A percentile compares a stretch with the other conserved stretches of the same genome.
Conservation (phyloP, 768 basidiomycete species). For the Mycena epipterygia region DNA sequence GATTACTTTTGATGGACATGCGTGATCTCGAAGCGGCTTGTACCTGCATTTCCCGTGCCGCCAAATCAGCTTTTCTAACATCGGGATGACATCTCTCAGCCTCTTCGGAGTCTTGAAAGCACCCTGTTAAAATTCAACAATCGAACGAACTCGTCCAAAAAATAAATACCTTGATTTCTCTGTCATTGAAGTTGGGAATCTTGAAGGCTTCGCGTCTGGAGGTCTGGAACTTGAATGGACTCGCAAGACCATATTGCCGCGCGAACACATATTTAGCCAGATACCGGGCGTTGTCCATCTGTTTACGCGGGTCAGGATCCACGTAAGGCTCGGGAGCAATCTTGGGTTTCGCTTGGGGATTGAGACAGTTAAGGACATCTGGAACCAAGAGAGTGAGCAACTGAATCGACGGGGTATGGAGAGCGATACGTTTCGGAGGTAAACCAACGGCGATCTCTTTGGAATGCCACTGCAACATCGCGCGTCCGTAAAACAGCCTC, state of each 20-base stretch:
- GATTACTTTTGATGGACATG: constrained; percentile 85
- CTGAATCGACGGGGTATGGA: background rate
- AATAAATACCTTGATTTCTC: constrained; percentile 76
- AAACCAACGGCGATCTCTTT: constrained; percentile 72
- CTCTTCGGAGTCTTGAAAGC: constrained; percentile 79
- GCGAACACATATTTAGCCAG: constrained; percentile 90
- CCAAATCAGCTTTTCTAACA: constrained; percentile 74
- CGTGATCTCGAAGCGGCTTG: constrained; percentile 68
- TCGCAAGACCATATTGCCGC: constrained; percentile 77
- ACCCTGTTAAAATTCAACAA: constrained; percentile 54
- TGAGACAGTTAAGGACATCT: constrained; percentile 76
- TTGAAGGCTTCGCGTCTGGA: constrained; percentile 46
- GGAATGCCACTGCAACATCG: constrained; percentile 64
- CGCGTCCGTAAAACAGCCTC: constrained; percentile 78
- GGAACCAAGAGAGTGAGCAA: constrained; percentile 1
- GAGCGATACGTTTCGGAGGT: constrained; percentile 71
- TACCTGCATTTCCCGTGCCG: constrained; percentile 81
- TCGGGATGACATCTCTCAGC: constrained; percentile 65
- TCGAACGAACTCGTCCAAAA: background rate
- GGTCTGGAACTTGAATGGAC: constrained; percentile 60
- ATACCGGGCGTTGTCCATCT: constrained; percentile 67
- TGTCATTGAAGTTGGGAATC: constrained; percentile 68
- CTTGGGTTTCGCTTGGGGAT: constrained; percentile 50
- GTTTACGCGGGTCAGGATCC: constrained; percentile 62
- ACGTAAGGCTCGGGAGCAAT: constrained; percentile 45